These are phyloP conservation scores for Thelonectria olida DNA, from an alignment of 2,329 filamentous ascomycete species.

Conservation along the genomic window DNA sequence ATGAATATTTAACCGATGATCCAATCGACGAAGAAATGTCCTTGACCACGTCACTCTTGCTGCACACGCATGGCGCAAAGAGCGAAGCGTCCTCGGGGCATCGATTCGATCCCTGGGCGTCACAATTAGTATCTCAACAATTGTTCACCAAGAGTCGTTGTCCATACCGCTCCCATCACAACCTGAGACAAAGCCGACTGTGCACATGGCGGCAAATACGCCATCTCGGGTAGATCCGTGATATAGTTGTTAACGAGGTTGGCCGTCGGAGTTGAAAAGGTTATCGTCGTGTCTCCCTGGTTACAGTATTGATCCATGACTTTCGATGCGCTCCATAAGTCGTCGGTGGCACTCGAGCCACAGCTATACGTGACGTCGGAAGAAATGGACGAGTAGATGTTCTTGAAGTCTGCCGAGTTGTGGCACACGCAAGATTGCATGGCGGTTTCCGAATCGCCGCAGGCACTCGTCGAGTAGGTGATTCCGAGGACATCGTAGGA, in stretches of 20 bases:
- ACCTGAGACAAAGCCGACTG: slow-evolving; percentile 42
- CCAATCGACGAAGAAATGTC: slow-evolving; percentile 54
- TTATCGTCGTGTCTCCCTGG: slow-evolving; percentile 46
- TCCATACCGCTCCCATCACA: slow-evolving; percentile 41
- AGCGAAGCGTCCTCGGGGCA: slow-evolving; percentile 52
- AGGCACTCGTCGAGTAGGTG: slow-evolving; percentile 50
- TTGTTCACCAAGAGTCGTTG: background rate
- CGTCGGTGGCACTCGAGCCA: slow-evolving; percentile 56
- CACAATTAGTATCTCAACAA: slow-evolving; percentile 6
- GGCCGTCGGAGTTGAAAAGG: slow-evolving; percentile 53
- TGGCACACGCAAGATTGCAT: slow-evolving; percentile 64
- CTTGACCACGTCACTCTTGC: slow-evolving; percentile 58
- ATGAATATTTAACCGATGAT: slow-evolving; percentile 53
- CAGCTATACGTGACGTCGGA: slow-evolving; percentile 53
- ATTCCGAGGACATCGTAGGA: slow-evolving; percentile 53
- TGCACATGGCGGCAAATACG: slow-evolving; percentile 51
- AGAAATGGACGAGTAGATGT: slow-evolving; percentile 51
- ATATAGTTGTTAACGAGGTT: slow-evolving; percentile 57
- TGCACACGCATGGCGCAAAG: slow-evolving; percentile 62
- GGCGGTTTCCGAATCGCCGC: slow-evolving; percentile 53
- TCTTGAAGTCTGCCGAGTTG: slow-evolving; percentile 52
- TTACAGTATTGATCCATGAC: slow-evolving; percentile 60
- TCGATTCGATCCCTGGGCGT: slow-evolving; percentile 22
- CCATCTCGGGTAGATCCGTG: slow-evolving; percentile 56
- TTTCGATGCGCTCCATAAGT: slow-evolving; percentile 56